phyloP scores from a whole-genome alignment of 177 flowering plant genomes.

The Telopea speciosissima region DNA sequence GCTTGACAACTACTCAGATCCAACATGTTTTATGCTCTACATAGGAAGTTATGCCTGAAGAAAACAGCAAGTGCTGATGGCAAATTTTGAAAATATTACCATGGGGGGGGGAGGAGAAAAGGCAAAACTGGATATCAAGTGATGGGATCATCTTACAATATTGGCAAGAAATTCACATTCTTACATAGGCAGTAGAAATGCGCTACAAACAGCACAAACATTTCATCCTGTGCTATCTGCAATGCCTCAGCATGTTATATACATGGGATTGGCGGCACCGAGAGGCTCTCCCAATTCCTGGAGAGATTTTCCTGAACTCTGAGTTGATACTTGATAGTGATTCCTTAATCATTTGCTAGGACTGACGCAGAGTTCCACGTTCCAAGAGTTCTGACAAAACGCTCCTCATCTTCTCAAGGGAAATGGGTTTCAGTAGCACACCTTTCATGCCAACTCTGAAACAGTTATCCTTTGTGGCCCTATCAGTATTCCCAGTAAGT shows the following conservation, averaged over 20 bases:
- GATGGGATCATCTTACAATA: no score
- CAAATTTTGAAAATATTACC: no score
- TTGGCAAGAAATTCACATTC: no score
- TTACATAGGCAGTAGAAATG: no score
- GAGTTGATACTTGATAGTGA: background rate
- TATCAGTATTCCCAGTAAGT: slow-evolving; percentile 55
- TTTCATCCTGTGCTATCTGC: background rate
- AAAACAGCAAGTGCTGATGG: no score
- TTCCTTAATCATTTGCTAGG: slow-evolving; percentile 8
- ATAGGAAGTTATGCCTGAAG: no score
- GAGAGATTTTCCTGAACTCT: no score
- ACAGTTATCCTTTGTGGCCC: slow-evolving; percentile 56
- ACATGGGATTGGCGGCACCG: background rate
- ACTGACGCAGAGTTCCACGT: slow-evolving; percentile 36
- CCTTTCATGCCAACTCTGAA: slow-evolving; percentile 72
- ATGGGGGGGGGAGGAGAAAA: no score
- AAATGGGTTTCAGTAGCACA: slow-evolving; percentile 64
- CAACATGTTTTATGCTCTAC: no score
- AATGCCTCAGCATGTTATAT: background rate
- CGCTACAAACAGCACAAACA: background rate
- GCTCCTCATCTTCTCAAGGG: slow-evolving; percentile 75
- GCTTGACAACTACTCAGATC: no score
- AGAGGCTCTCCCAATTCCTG: background rate
- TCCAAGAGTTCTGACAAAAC: slow-evolving; percentile 56
- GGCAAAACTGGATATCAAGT: no score